Evolutionary conservation across 345 rosid species (phyloP).

Genomic region (Psidium friedrichsthalianum): DNA sequence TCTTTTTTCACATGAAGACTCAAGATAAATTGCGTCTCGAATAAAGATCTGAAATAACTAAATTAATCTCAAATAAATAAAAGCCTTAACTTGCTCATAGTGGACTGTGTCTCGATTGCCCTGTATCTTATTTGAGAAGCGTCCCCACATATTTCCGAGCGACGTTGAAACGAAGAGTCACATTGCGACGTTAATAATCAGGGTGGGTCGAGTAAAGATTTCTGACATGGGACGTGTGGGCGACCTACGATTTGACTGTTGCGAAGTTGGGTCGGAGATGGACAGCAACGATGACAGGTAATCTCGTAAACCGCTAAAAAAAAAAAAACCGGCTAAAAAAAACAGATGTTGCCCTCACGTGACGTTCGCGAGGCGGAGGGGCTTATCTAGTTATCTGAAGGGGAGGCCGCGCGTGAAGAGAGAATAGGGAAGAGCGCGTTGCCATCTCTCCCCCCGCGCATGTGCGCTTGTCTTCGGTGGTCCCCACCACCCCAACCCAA

Average conservation of each 20-base stretch:
- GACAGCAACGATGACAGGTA: neutral
- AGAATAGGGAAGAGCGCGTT: neutral
- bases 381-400: neutral
- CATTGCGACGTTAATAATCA: no score
- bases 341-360: neutral
- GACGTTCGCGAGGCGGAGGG: neutral
- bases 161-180: no score
- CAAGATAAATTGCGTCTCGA: no score
- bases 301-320: no score
- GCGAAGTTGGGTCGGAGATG: neutral
- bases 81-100: no score
- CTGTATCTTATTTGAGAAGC: no score
- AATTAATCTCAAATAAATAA: no score
- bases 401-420: neutral
- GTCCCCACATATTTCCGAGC: neutral
- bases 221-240: neutral
- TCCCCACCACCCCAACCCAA: neutral
- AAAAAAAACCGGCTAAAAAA: neutral
- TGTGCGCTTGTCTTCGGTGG: slow-evolving; percentile 29
- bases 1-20: no score
- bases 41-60: no score
- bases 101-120: no score
- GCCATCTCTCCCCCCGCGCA: slow-evolving; percentile 9
- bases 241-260: neutral
- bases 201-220: no score